Evolutionary conservation across 2,329 filamentous ascomycete genomes (phyloP).

Genomic region (Cercospora berteroae): DNA sequence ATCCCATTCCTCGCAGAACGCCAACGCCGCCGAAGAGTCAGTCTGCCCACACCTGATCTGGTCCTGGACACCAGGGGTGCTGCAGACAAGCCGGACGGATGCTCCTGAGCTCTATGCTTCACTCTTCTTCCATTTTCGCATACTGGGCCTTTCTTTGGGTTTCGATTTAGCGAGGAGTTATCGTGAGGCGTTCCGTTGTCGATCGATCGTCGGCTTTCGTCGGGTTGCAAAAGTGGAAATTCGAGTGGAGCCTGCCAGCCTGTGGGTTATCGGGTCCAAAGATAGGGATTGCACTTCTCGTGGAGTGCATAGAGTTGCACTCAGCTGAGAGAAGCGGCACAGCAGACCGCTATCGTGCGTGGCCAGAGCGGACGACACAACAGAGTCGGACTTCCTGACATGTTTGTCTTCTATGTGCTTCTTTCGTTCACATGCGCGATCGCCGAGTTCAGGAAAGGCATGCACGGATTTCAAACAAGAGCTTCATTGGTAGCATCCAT

Average conservation of each 20-base stretch:
- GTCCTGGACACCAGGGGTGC: not conserved
- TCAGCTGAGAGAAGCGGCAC: not conserved
- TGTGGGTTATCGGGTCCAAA: not conserved
- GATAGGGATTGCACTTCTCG: not conserved
- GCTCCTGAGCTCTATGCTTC: not conserved
- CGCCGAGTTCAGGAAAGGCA: not conserved
- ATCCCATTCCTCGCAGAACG: conserved; percentile 12
- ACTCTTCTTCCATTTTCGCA: not conserved
- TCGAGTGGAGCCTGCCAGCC: not conserved
- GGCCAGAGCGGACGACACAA: not conserved
- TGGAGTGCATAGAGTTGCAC: not conserved
- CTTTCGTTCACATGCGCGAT: not conserved
- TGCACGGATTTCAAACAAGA: not conserved
- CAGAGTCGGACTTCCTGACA: not conserved
- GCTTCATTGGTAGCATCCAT: not conserved
- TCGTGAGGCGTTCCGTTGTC: not conserved
- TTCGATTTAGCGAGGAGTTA: not conserved
- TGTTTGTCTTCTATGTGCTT: not conserved
- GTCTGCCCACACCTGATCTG: conserved; percentile 18
- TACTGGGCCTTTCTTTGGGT: not conserved
- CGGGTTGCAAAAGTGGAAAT: not conserved
- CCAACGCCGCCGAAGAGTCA: conserved; percentile 32
- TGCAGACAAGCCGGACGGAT: not conserved
- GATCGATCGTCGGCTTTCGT: not conserved
- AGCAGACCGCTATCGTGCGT: not conserved